Evolutionary conservation across 2,329 filamentous ascomycete genomes (phyloP), one percentile per base, ranked within the genome.

Genomic region (Pyricularia pennisetigena): DNA sequence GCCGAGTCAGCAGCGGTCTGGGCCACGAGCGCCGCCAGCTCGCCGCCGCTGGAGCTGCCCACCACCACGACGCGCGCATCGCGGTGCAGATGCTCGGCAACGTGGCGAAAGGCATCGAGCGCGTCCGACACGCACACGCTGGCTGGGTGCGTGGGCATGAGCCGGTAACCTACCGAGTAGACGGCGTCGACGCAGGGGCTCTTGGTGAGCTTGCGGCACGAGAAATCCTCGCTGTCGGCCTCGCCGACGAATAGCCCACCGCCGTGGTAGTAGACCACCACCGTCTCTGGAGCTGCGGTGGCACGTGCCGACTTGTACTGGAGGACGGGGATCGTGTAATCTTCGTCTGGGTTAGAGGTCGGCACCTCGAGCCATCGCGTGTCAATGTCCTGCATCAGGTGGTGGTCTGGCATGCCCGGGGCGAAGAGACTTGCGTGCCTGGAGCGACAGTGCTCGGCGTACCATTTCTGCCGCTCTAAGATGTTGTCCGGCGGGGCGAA

Each of bases 41-140:
- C 78, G 2, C 81, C 82, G 9, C 82, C 82, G 67, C 79, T 82
- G 3, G 82, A 84, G 68, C 80, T 82, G 20, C 82, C 83, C 4
- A 77, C 72, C 1, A 83, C 67, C 4, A 84, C 57, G 1, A 79
- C 69, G 49, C 71, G 74, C 12, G 69, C 67, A 2, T 23, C 35
- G 2, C 64, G 62, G 1, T 61, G 66, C 30, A 72, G 67, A 0
- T 74, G 32, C 3, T 54, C 24, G 3, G 69, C 67, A 4, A 80
- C 70, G 35, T 70, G 67, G 3, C 67, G 66, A 67, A 81, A 80
- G 0, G 76, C 78, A 67, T 79, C 75, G 3, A 79, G 64, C n/a
- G 78, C 78, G 71, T 84, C 82, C 5, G 76, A 72, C 1, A 83
- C 69, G 65, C 80, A 79, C n/a, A 76, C 77, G 10, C 73, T 74